These are phyloP conservation scores for Alternaria hordeiaustralica DNA, from an alignment of 2,329 filamentous ascomycete species.

Conservation along the genomic window DNA sequence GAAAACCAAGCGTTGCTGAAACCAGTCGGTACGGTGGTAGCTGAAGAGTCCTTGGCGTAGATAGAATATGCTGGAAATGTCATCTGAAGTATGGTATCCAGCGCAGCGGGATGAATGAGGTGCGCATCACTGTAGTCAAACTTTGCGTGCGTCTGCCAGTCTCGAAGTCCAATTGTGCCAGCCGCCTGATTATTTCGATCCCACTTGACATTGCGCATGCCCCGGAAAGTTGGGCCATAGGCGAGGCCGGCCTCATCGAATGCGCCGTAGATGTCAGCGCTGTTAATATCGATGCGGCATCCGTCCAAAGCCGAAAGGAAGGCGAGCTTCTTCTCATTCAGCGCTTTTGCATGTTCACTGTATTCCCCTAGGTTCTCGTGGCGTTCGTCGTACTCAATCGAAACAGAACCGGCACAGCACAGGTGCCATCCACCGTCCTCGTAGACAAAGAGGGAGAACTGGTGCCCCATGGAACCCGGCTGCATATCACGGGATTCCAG, in stretches of 20 bases:
- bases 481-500: neutral
- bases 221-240: constrained; percentile 23
- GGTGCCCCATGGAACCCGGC: neutral
- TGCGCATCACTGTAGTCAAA: constrained; percentile 8
- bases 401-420: constrained; percentile 27
- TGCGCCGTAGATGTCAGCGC: constrained; percentile 13
- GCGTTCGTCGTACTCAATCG: constrained; percentile 8
- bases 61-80: constrained; percentile 18
- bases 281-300: constrained; percentile 5
- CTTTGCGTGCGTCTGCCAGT: constrained; percentile 14
- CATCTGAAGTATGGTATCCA: constrained; percentile 24
- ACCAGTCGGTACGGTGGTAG: constrained; percentile 17
- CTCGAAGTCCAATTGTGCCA: constrained; percentile 5
- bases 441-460: constrained; percentile 16
- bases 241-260: constrained; percentile 14
- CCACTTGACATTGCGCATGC: constrained; percentile 14
- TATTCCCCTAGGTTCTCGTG: neutral
- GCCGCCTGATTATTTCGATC: constrained; percentile 6
- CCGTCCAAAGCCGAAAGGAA: neutral
- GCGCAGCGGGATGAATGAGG: constrained; percentile 22
- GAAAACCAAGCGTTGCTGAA: constrained; percentile 22
- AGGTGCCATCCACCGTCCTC: constrained; percentile 29
- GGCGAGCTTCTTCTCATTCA: neutral
- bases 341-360: neutral
- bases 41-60: constrained; percentile 6